Evolutionary conservation across 768 basidiomycete species (phyloP).

Genomic region (Termitomyces sp.): DNA sequence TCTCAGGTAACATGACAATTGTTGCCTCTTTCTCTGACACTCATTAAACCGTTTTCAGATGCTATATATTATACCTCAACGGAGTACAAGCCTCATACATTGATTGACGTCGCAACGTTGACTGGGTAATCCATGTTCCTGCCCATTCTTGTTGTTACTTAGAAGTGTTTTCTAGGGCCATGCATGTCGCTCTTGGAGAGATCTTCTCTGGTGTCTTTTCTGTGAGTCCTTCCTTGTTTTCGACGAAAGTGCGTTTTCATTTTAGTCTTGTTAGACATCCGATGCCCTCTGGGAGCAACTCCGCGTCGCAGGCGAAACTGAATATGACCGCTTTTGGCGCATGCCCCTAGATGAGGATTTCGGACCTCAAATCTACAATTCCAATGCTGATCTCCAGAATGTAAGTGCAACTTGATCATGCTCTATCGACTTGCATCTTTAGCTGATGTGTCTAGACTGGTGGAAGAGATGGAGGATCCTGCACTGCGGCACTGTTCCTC

Average conservation of each 20-base stretch:
- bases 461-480: conserved; percentile 64
- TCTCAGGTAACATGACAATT: conserved; percentile 46
- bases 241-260: not conserved
- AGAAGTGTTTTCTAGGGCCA: conserved; percentile 41
- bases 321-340: conserved; percentile 85
- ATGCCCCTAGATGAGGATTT: conserved; percentile 85
- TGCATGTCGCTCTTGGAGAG: conserved; percentile 69
- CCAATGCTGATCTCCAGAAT: conserved; percentile 81
- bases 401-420: conserved; percentile 26
- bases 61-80: conserved; percentile 80
- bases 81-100: conserved; percentile 71
- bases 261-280: conserved; percentile 43
- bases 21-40: not conserved
- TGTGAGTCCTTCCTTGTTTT: conserved; percentile 30
- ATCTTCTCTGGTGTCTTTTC: conserved; percentile 75
- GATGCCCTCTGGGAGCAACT: conserved; percentile 71
- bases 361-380: conserved; percentile 66
- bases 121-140: conserved; percentile 48
- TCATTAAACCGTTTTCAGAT: conserved; percentile 34
- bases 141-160: not conserved
- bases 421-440: not conserved
- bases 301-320: conserved; percentile 60
- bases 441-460: conserved; percentile 42
- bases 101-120: conserved; percentile 85
- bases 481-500: conserved; percentile 84